Percentiles rank a stretch among this genome's conserved stretches.
phyloP scores from a whole-genome alignment of 2,329 filamentous ascomycete species.

The Claviceps pusilla region DNA sequence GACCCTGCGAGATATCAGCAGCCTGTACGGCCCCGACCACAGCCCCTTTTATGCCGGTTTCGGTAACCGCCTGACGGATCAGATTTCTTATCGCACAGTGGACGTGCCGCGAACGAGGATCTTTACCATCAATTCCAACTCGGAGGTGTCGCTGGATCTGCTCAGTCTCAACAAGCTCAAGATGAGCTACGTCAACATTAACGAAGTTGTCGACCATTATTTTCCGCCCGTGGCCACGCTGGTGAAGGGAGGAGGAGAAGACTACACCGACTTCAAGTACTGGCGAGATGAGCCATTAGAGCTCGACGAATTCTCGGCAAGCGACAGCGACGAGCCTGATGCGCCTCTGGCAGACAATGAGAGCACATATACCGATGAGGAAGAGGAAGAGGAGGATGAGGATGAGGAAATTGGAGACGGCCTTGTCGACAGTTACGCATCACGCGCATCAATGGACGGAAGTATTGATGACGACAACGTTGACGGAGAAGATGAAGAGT shows the following conservation, averaged over 20 bases:
- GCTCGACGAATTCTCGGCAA: conserved; percentile 76
- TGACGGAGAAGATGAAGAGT: conserved; percentile 23
- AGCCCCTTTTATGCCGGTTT: conserved; percentile 95
- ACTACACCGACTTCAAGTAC: conserved; percentile 94
- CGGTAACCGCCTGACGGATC: conserved; percentile 90
- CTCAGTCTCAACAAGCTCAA: conserved; percentile 87
- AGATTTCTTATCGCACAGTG: conserved; percentile 86
- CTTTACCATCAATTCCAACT: conserved; percentile 97
- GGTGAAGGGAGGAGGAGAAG: conserved; percentile 77
- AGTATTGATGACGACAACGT: conserved; percentile 23
- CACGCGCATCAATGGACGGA: conserved; percentile 32
- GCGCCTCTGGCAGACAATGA: conserved; percentile 28
- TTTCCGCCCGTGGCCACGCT: conserved; percentile 84
- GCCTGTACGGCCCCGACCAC: conserved; percentile 60
- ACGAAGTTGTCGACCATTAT: conserved; percentile 94
- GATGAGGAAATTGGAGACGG: conserved; percentile 17
- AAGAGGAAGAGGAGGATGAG: conserved; percentile 19
- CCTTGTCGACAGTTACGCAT: conserved; percentile 42
- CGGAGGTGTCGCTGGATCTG: conserved; percentile 83
- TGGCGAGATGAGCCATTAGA: conserved; percentile 80
- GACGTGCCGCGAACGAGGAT: conserved; percentile 90
- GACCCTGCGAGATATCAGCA: conserved; percentile 83
- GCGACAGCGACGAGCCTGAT: conserved; percentile 48
- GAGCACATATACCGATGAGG: conserved; percentile 28
- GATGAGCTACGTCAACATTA: conserved; percentile 93